A percentile compares a stretch with the other conserved stretches of the same genome.
phyloP scores from a whole-genome alignment of 2,329 filamentous ascomycete genomes.

The Trichocomaceae sp. region DNA sequence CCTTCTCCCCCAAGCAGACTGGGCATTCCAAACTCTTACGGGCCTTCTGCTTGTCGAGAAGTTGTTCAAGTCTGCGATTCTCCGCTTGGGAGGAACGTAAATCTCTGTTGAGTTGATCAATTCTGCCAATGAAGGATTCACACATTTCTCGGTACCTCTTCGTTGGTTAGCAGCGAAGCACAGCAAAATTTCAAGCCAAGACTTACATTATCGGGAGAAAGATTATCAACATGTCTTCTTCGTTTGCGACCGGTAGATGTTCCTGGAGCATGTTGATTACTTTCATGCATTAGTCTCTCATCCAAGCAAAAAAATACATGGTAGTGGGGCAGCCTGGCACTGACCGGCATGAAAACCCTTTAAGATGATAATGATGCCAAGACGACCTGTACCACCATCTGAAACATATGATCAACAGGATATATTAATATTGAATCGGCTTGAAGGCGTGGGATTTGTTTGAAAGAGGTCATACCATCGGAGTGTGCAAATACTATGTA shows the following conservation, averaged over 20 bases:
- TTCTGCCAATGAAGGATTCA: not conserved
- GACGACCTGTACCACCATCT: too few species aligned
- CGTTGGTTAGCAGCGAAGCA: not conserved
- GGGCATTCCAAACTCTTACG: not conserved
- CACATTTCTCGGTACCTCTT: slow-evolving; percentile 1
- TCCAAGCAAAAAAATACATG: too few species aligned
- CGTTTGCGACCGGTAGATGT: not conserved
- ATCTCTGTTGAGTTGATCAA: not conserved
- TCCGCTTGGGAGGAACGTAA: not conserved
- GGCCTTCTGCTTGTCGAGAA: not conserved
- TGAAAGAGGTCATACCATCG: too few species aligned
- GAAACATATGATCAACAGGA: too few species aligned
- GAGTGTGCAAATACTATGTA: too few species aligned
- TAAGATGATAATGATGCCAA: too few species aligned
- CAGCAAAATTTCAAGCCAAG: not conserved
- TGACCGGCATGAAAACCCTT: too few species aligned
- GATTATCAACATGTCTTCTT: not conserved
- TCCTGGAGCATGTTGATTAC: not conserved
- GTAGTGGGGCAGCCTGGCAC: too few species aligned
- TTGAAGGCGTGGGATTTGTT: too few species aligned
- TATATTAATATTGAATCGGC: too few species aligned
- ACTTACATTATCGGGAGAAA: not conserved
- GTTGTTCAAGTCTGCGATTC: not conserved
- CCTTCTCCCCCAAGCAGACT: not conserved
- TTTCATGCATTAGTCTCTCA: too few species aligned